These are phyloP conservation scores for Mortierella sp. DNA, from an alignment of 371 early-diverging fungal species.

Conservation along the genomic window DNA sequence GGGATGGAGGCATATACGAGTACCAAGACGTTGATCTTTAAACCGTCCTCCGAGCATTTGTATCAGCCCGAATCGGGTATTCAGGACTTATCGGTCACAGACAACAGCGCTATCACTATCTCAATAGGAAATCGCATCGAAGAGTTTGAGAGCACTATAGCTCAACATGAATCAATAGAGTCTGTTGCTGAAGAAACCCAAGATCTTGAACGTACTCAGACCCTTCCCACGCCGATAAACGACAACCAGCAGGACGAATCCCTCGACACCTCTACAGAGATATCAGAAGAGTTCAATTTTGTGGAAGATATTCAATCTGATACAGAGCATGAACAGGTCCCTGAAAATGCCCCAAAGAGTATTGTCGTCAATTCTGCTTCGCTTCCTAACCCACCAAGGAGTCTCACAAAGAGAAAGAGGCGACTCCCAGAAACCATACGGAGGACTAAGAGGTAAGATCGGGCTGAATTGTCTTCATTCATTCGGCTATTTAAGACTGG, in stretches of 20 bases:
- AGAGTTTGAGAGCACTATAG: background rate
- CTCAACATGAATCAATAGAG: background rate
- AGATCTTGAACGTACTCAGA: background rate
- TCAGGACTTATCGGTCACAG: slow-evolving; percentile 26
- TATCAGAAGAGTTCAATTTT: background rate
- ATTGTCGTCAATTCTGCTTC: background rate
- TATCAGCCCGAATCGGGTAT: slow-evolving; percentile 37
- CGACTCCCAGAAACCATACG: slow-evolving; percentile 20
- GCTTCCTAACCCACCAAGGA: background rate
- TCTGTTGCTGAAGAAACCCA: background rate
- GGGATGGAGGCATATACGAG: slow-evolving; percentile 34
- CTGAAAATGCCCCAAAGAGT: background rate
- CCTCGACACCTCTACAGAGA: background rate
- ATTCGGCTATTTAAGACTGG: background rate
- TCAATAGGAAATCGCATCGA: background rate
- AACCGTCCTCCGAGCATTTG: slow-evolving; percentile 4
- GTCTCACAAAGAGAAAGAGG: slow-evolving; percentile 9
- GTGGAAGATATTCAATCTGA: background rate
- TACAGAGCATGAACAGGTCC: background rate
- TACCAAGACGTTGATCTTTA: slow-evolving; percentile 19
- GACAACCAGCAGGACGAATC: background rate
- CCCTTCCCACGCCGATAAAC: background rate
- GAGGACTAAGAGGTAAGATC: slow-evolving; percentile 14
- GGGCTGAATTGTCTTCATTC: background rate
- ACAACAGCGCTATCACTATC: background rate